Conservation (phyloP, 2,329 filamentous ascomycete species). For the Colletotrichum simmondsii region DNA sequence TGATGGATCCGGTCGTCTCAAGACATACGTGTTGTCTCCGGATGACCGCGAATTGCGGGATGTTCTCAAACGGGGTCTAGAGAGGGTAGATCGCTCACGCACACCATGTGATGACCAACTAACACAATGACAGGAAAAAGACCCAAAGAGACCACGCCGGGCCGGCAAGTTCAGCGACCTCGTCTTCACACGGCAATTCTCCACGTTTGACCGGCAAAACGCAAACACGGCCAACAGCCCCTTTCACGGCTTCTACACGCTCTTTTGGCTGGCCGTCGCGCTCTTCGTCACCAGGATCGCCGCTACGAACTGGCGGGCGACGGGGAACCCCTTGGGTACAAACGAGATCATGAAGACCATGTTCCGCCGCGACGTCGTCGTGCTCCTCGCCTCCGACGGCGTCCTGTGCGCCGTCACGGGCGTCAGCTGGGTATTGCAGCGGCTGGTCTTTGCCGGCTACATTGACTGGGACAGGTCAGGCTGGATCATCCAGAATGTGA, state of each 20-base stretch:
- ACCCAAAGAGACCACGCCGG: slow-evolving; percentile 19
- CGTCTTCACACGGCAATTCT: slow-evolving; percentile 79
- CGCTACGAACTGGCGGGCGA: slow-evolving; percentile 74
- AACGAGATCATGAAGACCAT: slow-evolving; percentile 80
- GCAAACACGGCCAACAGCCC: slow-evolving; percentile 71
- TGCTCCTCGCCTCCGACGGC: slow-evolving; percentile 72
- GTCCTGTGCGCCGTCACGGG: slow-evolving; percentile 74
- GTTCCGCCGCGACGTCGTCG: slow-evolving; percentile 64
- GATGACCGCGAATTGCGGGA: slow-evolving; percentile 40
- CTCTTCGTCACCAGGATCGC: slow-evolving; percentile 75
- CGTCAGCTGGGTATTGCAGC: slow-evolving; percentile 74
- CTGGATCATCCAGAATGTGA: slow-evolving; percentile 78
- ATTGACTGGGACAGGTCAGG: slow-evolving; percentile 75
- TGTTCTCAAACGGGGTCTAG: slow-evolving; percentile 27
- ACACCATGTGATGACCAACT: not conserved
- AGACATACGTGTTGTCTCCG: slow-evolving; percentile 40
- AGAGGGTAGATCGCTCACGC: slow-evolving; percentile 15
- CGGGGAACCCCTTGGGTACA: slow-evolving; percentile 75
- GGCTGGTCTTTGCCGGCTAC: slow-evolving; percentile 65
- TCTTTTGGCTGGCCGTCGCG: slow-evolving; percentile 80
- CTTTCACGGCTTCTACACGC: slow-evolving; percentile 82
- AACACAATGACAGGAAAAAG: slow-evolving; percentile 16
- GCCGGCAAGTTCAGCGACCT: slow-evolving; percentile 57
- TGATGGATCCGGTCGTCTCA: slow-evolving; percentile 5
- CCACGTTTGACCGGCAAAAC: slow-evolving; percentile 80